A percentile compares a stretch with the other conserved stretches of the same genome.
phyloP scores from a whole-genome alignment of 192 early-diverging fungal genomes.

The Lobulomyces angularis region DNA sequence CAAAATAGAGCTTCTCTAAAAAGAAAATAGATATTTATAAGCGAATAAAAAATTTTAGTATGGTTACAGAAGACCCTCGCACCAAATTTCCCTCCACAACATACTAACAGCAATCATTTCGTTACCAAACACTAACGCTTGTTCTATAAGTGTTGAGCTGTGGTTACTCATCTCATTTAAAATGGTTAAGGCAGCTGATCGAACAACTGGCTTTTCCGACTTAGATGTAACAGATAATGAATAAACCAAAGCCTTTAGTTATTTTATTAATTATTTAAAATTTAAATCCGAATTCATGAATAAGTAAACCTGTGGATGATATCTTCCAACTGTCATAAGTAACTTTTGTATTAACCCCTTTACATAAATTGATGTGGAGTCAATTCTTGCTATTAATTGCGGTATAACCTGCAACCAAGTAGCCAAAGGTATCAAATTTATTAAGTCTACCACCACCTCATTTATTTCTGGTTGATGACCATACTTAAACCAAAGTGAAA shows the following conservation, averaged over 20 bases:
- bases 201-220: background rate
- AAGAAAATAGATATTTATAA: too few species aligned
- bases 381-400: slow-evolving; percentile 6
- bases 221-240: slow-evolving; percentile 4
- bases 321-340: slow-evolving; percentile 1
- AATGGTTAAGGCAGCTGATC: too few species aligned
- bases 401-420: slow-evolving; percentile 10
- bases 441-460: slow-evolving; percentile 42
- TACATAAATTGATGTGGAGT: background rate
- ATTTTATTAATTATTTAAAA: too few species aligned
- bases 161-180: too few species aligned
- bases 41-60: too few species aligned
- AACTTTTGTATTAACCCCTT: slow-evolving; percentile 3
- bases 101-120: slow-evolving; percentile 71
- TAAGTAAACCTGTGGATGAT: too few species aligned
- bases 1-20: too few species aligned
- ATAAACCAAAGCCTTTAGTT: slow-evolving; percentile 2
- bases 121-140: slow-evolving; percentile 64
- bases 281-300: too few species aligned
- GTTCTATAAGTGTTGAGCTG: slow-evolving; percentile 38
- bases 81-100: slow-evolving; percentile 73
- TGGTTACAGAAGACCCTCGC: slow-evolving; percentile 60
- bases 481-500: slow-evolving; percentile 73
- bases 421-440: slow-evolving; percentile 52
- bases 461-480: slow-evolving; percentile 56